phyloP scores from a whole-genome alignment of 2,329 filamentous ascomycete species.

The Amauroascus niger region DNA sequence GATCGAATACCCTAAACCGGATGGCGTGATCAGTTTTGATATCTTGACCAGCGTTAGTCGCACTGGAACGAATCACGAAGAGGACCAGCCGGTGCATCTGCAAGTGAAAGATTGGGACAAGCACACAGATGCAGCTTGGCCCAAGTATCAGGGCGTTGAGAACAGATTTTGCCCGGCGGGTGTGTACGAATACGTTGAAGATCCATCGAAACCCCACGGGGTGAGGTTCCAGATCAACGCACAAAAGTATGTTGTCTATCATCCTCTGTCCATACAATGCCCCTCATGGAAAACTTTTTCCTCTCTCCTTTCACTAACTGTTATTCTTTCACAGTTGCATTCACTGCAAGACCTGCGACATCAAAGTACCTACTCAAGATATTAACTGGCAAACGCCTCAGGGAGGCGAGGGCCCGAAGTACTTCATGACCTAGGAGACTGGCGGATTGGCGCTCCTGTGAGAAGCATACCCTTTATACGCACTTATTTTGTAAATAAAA shows the following conservation, averaged over 20 bases:
- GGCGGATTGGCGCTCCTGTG: not conserved
- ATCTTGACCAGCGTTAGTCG: conserved; percentile 90
- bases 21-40: conserved; percentile 90
- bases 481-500: conserved; percentile 1
- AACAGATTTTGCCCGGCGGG: conserved; percentile 95
- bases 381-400: conserved; percentile 97
- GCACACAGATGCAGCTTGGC: conserved; percentile 74
- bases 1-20: conserved; percentile 95
- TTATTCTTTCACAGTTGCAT: conserved; percentile 60
- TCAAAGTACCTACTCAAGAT: conserved; percentile 92
- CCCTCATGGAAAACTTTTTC: not conserved
- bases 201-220: conserved; percentile 72
- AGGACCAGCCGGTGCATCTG: conserved; percentile 93
- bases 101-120: conserved; percentile 93
- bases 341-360: conserved; percentile 99
- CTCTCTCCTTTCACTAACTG: not conserved
- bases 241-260: conserved; percentile 65
- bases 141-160: conserved; percentile 82
- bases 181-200: conserved; percentile 97
- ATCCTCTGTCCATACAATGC: not conserved
- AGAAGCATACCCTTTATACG: not conserved
- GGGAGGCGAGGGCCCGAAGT: conserved; percentile 68
- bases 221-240: conserved; percentile 96
- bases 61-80: conserved; percentile 96
- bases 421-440: conserved; percentile 46